A percentile compares a stretch with the other conserved stretches of the same genome.
phyloP scores from a whole-genome alignment of 768 basidiomycete genomes.

The Pleurotus sapidus region DNA sequence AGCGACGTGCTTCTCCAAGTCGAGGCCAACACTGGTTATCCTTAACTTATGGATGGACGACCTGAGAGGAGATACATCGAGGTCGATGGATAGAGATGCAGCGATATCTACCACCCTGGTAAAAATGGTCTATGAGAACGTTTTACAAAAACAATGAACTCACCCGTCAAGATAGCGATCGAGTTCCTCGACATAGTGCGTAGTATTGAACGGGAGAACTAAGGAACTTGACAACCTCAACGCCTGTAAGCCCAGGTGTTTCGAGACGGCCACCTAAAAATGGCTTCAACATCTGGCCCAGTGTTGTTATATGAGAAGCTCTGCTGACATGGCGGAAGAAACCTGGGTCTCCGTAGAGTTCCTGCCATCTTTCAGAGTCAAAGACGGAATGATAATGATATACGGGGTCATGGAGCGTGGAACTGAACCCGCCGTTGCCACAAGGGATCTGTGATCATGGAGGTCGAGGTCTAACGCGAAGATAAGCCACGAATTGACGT shows the following conservation, averaged over 20 bases:
- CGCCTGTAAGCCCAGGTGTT: constrained; percentile 35
- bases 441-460: constrained; percentile 34
- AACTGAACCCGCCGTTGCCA: constrained; percentile 37
- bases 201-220: constrained; percentile 65
- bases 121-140: neutral
- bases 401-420: constrained; percentile 37
- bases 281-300: neutral
- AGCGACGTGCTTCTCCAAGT: constrained; percentile 40
- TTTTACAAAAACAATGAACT: neutral
- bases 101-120: constrained; percentile 51
- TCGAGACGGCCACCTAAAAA: constrained; percentile 20
- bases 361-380: constrained; percentile 58
- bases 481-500: constrained; percentile 4
- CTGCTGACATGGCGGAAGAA: constrained; percentile 53
- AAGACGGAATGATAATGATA: constrained; percentile 65
- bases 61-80: constrained; percentile 35
- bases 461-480: neutral
- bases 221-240: constrained; percentile 53
- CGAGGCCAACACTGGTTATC: constrained; percentile 38
- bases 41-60: constrained; percentile 34
- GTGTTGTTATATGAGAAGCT: neutral
- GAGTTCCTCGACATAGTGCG: constrained; percentile 59
- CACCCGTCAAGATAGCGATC: constrained; percentile 51
- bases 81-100: constrained; percentile 16
- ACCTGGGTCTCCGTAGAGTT: constrained; percentile 61